Evolutionary conservation across 345 rosid genomes (phyloP), one percentile per base, ranked within the genome.

Genomic region (Salix purpurea): DNA sequence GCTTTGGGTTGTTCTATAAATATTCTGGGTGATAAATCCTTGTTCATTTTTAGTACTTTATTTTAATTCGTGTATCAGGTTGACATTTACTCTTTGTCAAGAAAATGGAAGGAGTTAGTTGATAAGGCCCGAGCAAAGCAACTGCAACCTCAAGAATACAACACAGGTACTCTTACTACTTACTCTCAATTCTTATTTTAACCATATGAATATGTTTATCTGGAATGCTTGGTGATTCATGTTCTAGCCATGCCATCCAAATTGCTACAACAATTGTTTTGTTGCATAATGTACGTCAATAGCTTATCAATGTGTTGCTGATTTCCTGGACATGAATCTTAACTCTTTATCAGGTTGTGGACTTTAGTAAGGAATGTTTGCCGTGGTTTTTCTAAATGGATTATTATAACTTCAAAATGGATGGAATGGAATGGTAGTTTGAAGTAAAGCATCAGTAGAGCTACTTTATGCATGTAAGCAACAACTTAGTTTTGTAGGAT

Each of bases 31-130:
- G 70, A 54, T 50, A 37, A 26, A 19, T 26, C n/a, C 15, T 44
- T 69, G 5, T 66, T 62, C 46, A 34, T 24, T 73, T 50, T 30
- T 69, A 40, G 39, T 36, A 75, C 69, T 21, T 69, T 71, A 32
- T 69, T n/a, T 0, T 42, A 14, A 7, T 62, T 4, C 61, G 13
- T 80, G 62, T 75, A 84, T 82, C 72, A 95, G 99, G 92, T 87
- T 83, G 98, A 96, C 79, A 91, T 96, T 77, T 96, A 92, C 81
- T 80, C 98, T 4, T 84, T 93, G 88, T 96, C 98, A 65, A 93
- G 99, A 73, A 92, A 92, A 82, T 96, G 99, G 99, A 96, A 92
- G 86, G 99, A 96, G 85, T 84, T 93, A 79, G 98, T 96, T 71
- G 96, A 90, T 69, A 96, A 91, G 85, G 99, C 99, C 74, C 85